Conservation (phyloP, 2,329 filamentous ascomycete species). For the Pleurostoma richardsiae region DNA sequence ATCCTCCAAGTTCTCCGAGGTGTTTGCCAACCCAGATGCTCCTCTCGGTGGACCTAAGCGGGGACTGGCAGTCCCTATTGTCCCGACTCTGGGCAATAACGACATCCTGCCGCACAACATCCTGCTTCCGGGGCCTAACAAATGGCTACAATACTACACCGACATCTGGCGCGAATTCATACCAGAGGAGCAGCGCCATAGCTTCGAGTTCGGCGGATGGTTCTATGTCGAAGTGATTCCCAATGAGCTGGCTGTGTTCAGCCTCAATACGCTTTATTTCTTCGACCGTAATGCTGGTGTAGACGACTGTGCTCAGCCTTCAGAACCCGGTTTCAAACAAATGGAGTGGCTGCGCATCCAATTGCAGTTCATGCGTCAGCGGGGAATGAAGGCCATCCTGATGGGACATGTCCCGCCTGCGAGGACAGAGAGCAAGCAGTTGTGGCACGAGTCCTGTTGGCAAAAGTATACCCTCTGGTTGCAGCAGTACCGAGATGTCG, state of each 20-base stretch:
- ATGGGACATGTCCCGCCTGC: conserved; percentile 94
- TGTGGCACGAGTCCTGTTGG: conserved; percentile 97
- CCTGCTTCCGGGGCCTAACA: conserved; percentile 77
- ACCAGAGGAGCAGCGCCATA: conserved; percentile 85
- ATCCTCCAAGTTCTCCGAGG: conserved; percentile 68
- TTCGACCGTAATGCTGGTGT: conserved; percentile 91
- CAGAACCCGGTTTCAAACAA: conserved; percentile 87
- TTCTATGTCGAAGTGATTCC: conserved; percentile 92
- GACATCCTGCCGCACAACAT: conserved; percentile 98
- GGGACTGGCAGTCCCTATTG: conserved; percentile 68
- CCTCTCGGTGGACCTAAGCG: conserved; percentile 45
- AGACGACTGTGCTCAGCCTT: conserved; percentile 75
- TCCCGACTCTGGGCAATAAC: conserved; percentile 94
- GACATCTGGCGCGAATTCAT: conserved; percentile 84
- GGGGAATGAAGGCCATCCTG: conserved; percentile 89
- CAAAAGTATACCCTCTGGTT: conserved; percentile 94
- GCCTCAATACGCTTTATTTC: conserved; percentile 94
- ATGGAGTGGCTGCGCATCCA: conserved; percentile 95
- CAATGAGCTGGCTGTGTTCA: conserved; percentile 79
- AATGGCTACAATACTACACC: conserved; percentile 73
- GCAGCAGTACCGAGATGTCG: conserved; percentile 83
- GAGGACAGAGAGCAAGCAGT: conserved; percentile 74
- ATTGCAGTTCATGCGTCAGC: conserved; percentile 73
- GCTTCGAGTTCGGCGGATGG: conserved; percentile 90
- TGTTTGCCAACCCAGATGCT: conserved; percentile 56